Conservation (phyloP, 1,139 yeast species). For the Groenewaldozyma auringiensis region DNA sequence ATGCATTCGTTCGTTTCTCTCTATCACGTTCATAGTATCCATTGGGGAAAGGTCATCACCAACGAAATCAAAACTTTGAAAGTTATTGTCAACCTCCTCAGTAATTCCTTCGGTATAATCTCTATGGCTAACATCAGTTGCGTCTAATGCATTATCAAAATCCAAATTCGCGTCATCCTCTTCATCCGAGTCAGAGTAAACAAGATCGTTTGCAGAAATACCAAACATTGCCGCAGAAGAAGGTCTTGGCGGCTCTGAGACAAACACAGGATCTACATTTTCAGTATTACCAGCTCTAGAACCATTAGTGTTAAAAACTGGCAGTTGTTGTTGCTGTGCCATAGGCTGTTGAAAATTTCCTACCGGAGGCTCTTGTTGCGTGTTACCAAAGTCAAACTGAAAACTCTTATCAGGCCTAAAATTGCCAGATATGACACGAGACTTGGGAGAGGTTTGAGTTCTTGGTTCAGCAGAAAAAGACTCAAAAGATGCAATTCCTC, state of each 20-base stretch:
- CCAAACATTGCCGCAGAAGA: not conserved
- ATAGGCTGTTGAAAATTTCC: not conserved
- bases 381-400: not conserved
- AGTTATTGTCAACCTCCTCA: not conserved
- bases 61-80: not conserved
- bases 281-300: too few relatives aligned
- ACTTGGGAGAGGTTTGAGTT: not conserved
- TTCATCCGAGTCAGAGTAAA: constrained; percentile 4
- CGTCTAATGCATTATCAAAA: constrained; percentile 6
- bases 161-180: constrained; percentile 10
- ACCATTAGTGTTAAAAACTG: too few relatives aligned
- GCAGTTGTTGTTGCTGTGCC: too few relatives aligned
- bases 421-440: not conserved
- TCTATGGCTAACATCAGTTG: not conserved
- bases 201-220: not conserved
- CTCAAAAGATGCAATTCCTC: too few relatives aligned
- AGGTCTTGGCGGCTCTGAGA: not conserved
- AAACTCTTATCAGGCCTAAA: not conserved
- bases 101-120: not conserved
- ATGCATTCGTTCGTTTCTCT: not conserved
- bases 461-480: not conserved
- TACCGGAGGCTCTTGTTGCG: not conserved
- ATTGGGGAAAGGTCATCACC: not conserved
- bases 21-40: not conserved
- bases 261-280: not conserved